Evolutionary conservation across 2,329 filamentous ascomycete species (phyloP).

Genomic region (Neobulgaria alba): DNA sequence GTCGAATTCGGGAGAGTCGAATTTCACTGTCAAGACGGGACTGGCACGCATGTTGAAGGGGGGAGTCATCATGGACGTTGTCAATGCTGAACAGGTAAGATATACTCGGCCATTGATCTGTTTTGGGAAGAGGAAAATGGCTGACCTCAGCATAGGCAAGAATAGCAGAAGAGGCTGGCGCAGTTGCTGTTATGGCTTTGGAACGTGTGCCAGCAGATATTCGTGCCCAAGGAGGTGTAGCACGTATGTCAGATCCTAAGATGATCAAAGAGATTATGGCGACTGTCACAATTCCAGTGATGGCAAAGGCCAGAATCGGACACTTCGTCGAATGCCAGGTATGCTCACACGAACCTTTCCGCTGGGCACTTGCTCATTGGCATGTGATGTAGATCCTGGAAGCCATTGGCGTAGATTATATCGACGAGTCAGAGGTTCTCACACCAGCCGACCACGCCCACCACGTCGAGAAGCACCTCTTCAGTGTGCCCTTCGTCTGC

Average conservation of each 20-base stretch:
- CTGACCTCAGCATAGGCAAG: constrained; percentile 51
- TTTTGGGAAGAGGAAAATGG: constrained; percentile 1
- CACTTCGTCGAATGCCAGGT: constrained; percentile 95
- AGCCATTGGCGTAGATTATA: constrained; percentile 91
- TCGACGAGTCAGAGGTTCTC: constrained; percentile 95
- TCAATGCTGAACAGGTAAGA: constrained; percentile 70
- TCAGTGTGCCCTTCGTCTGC: constrained; percentile 86
- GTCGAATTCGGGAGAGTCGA: constrained; percentile 18
- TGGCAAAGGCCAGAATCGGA: constrained; percentile 97
- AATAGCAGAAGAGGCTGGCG: constrained; percentile 95
- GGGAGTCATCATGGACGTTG: constrained; percentile 99
- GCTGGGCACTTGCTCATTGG: neutral
- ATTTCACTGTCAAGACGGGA: constrained; percentile 88
- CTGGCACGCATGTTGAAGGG: constrained; percentile 98
- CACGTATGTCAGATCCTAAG: constrained; percentile 89
- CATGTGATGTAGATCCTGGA: constrained; percentile 65
- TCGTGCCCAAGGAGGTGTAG: constrained; percentile 82
- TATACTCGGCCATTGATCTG: neutral
- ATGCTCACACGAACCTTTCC: constrained; percentile 15
- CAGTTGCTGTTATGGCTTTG: constrained; percentile 94
- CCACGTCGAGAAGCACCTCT: constrained; percentile 85
- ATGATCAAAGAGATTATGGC: constrained; percentile 96
- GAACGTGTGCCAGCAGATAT: constrained; percentile 98
- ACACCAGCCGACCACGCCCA: constrained; percentile 85
- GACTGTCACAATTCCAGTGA: constrained; percentile 93